A percentile compares a stretch with the other conserved stretches of the same genome.
Evolutionary conservation across 306 rosid species (phyloP).

Genomic region (Chamaecrista fasciculata): DNA sequence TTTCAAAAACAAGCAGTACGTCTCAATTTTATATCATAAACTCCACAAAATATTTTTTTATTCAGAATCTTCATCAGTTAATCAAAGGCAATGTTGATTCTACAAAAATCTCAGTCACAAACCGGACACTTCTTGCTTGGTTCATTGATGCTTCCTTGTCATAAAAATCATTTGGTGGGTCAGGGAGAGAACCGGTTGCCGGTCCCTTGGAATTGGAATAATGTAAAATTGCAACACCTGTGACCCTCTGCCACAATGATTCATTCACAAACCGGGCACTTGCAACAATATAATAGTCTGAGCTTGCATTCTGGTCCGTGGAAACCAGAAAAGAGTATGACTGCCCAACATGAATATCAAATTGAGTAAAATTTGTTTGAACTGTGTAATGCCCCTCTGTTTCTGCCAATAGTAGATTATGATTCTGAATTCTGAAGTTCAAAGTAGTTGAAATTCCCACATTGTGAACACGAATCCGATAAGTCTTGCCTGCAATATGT

Average conservation of each 20-base stretch:
- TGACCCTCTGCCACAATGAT: slow-evolving; percentile 80
- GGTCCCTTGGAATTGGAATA: slow-evolving; percentile 77
- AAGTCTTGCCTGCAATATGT: slow-evolving; percentile 69
- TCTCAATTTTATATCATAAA: not conserved
- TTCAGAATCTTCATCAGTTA: not conserved
- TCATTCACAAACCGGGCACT: slow-evolving; percentile 88
- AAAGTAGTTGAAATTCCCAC: slow-evolving; percentile 78
- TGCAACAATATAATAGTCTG: slow-evolving; percentile 86
- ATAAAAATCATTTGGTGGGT: slow-evolving; percentile 65
- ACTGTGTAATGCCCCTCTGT: slow-evolving; percentile 71
- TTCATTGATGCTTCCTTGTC: slow-evolving; percentile 60
- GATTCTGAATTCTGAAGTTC: slow-evolving; percentile 86
- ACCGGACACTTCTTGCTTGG: slow-evolving; percentile 82
- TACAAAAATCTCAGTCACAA: slow-evolving; percentile 29
- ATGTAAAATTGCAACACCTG: slow-evolving; percentile 81
- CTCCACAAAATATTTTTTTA: not conserved
- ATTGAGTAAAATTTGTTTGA: slow-evolving; percentile 58
- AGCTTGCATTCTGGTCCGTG: slow-evolving; percentile 81
- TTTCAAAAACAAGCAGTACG: not conserved
- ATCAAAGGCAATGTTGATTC: not conserved
- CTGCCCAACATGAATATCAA: slow-evolving; percentile 89
- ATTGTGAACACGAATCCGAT: slow-evolving; percentile 75
- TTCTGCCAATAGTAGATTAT: slow-evolving; percentile 65
- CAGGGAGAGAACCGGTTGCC: slow-evolving; percentile 76
- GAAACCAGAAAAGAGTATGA: slow-evolving; percentile 77